Base-by-base conservation (phyloP, 2,329 filamentous ascomycete species). In the Corniculantispora saksenae region DNA sequence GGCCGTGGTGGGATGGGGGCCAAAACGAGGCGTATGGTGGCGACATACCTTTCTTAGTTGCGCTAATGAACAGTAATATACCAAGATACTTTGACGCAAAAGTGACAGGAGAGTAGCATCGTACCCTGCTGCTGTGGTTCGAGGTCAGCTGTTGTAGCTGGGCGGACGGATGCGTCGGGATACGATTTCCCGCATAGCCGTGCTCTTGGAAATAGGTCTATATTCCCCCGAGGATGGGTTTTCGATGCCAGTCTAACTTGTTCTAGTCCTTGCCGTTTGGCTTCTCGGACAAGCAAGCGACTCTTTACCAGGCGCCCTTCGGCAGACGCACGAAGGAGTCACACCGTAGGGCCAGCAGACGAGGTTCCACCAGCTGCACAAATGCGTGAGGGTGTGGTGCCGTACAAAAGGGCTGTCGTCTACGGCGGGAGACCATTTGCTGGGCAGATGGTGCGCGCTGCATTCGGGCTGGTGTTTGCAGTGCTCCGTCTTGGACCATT, bases 1-100 rank as follows among this genome's bases (percentile, higher is more conserved):
- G 27, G 13, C 29, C 25, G 55, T 48, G 50, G n/a, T 63, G 5
- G 25, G 19, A 23, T 62, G 60, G 61, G 51, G 61, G 61, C 51
- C 40, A 21, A 48, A 63, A 25, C 7, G 32, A 48, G 61, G 61
- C 40, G 51, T 63, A 40, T 25, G 43, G 60, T 62, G 59, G 59
- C 57, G 25, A 47, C 23, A 47, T 47, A n/a, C 3, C 45, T 47
- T 47, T 48, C 6, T 19, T 51, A 51, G 25, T 13, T 51, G 23
- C 23, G 23, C 48, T 29, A 51, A 5, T 27, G 2, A 51, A 19
- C 12, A 40, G 23, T 53, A 32, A 54, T 27, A 43, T 50, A 10
- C 25, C 48, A 61, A 61, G 59, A 61, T 23, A 45, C 23, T 54
- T 35, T 62, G 21, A 51, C 32, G 50, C 32, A 9, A n/a, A 4